A percentile compares a stretch with the other conserved stretches of the same genome.
Conservation (phyloP, 2,329 filamentous ascomycete genomes). For the Microcyclospora pomicola region DNA sequence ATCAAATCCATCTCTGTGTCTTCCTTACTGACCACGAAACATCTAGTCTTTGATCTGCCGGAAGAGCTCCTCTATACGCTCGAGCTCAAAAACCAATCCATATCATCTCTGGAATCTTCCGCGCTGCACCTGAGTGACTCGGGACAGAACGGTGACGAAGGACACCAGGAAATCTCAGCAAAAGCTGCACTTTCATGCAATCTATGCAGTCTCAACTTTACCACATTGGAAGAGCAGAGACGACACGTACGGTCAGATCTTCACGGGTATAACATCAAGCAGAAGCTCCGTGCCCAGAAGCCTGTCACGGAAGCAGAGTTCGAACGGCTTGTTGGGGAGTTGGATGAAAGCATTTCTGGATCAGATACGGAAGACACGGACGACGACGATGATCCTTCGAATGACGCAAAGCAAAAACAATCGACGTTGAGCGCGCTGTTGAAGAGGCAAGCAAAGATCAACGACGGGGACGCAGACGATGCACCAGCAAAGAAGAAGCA, state of each 20-base stretch:
- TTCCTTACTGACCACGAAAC: background rate
- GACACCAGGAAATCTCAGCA: constrained; percentile 3
- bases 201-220: constrained; percentile 61
- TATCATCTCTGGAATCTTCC: no score
- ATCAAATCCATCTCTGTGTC: background rate
- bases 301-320: constrained; percentile 72
- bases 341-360: constrained; percentile 87
- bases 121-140: background rate
- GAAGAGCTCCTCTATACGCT: constrained; percentile 57
- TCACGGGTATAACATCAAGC: constrained; percentile 89
- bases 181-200: constrained; percentile 60
- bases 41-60: constrained; percentile 67
- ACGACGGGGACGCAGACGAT: constrained; percentile 38
- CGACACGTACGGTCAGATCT: constrained; percentile 79
- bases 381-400: constrained; percentile 47
- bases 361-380: constrained; percentile 47
- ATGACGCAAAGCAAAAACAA: constrained; percentile 41
- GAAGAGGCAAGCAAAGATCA: constrained; percentile 68
- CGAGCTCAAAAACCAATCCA: constrained; percentile 40
- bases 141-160: background rate
- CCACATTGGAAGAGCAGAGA: constrained; percentile 64
- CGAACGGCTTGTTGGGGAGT: constrained; percentile 66
- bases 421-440: constrained; percentile 62
- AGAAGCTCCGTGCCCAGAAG: constrained; percentile 61
- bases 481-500: constrained; percentile 35